Evolutionary conservation across 495 filamentous ascomycete species (phyloP).

Genomic region (Annulohypoxylon stygium): DNA sequence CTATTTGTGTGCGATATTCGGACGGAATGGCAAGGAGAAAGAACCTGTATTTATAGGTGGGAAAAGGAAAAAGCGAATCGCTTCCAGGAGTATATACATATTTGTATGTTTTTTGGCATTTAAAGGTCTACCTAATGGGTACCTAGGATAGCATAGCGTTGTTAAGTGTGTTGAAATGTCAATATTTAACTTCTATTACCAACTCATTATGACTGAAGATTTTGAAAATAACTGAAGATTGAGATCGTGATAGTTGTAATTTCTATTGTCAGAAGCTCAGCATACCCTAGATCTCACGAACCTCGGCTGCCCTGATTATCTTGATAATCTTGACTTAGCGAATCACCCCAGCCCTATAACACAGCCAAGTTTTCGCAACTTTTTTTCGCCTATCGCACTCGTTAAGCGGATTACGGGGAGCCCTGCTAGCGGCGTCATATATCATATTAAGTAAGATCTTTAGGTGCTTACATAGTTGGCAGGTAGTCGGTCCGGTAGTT

Average conservation of each 20-base stretch:
- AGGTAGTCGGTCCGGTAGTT: not conserved
- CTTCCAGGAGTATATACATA: slow-evolving; percentile 7
- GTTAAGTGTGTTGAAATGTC: not conserved
- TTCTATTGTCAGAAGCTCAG: not conserved
- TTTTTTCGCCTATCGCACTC: not conserved
- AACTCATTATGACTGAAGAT: not conserved
- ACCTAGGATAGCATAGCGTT: not conserved
- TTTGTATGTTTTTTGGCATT: not conserved
- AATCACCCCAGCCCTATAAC: not conserved
- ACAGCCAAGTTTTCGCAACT: not conserved
- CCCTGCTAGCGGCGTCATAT: slow-evolving; percentile 6
- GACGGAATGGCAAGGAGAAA: not conserved
- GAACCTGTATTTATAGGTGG: slow-evolving; percentile 17
- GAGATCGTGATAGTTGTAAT: not conserved
- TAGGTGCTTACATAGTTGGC: not conserved
- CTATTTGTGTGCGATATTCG: not conserved
- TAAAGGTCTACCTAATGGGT: not conserved
- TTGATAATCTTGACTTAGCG: not conserved
- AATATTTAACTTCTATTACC: not conserved
- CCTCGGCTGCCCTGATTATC: not conserved
- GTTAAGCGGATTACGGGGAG: not conserved
- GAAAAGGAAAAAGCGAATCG: not conserved
- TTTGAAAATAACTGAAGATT: not conserved
- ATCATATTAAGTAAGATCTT: not conserved
- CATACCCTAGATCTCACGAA: not conserved